phyloP scores from a whole-genome alignment of 805 yeast species.

The Saccharomycopsis fibuligera region DNA sequence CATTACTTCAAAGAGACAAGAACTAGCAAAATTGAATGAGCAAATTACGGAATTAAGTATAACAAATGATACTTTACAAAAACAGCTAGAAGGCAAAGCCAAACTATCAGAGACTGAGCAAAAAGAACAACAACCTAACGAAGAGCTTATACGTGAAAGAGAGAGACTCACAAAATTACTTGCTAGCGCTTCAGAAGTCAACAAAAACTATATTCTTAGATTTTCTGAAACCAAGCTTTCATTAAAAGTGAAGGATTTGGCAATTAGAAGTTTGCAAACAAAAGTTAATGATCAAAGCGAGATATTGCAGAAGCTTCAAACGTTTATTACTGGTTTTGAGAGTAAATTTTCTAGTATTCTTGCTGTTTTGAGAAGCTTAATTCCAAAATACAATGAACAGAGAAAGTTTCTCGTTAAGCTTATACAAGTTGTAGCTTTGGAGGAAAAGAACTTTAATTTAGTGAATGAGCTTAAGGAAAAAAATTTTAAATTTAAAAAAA shows the following conservation, averaged over 20 bases:
- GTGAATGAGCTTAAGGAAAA: constrained; percentile 4
- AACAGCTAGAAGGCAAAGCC: too few species aligned
- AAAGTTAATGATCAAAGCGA: background rate
- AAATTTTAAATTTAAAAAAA: constrained; percentile 2
- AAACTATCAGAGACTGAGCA: too few species aligned
- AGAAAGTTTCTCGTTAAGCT: constrained; percentile 1
- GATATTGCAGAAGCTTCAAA: background rate
- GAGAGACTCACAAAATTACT: too few species aligned
- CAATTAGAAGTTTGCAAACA: background rate
- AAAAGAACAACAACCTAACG: too few species aligned
- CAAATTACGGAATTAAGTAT: constrained; percentile 57
- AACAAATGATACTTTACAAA: too few species aligned
- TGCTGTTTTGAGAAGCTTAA: background rate
- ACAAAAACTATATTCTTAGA: background rate
- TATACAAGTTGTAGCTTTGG: background rate
- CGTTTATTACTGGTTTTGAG: constrained; percentile 1
- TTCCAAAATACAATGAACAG: constrained; percentile 11
- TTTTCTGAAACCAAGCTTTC: constrained; percentile 11
- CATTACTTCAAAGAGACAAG: too few species aligned
- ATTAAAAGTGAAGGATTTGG: background rate
- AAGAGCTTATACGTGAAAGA: too few species aligned
- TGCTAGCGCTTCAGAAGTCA: background rate
- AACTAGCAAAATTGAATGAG: constrained; percentile 48
- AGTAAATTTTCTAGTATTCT: background rate
- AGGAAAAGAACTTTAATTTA: constrained; percentile 8